Base-by-base conservation (phyloP, 495 filamentous ascomycete species). In the Podospora conica region DNA sequence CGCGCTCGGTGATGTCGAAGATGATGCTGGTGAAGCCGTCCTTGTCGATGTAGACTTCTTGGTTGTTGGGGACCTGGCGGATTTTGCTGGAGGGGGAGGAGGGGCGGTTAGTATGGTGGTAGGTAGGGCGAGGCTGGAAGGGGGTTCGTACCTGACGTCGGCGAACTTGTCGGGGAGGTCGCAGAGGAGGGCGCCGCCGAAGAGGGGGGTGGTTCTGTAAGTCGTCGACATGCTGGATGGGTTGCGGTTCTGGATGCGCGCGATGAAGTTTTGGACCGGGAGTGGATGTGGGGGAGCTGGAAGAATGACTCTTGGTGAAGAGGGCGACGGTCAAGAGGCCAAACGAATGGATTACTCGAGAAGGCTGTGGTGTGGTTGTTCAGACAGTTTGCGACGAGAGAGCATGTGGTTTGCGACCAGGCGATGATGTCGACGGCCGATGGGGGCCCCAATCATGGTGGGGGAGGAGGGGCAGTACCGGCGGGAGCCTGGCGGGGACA, bases 21-120 rank as follows among this genome's bases (percentile, higher is more conserved):
- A 96, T 92, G 70, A 96, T 84, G 78, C 83, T 90, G 25, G 91
- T 89, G 73, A 85, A 82, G 66, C 82, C 83, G 59, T 93, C 92
- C 65, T 89, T 86, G 74, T 91, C 91, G 75, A 98, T 87, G 77
- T 87, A 96, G 70, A 97, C 88, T 82, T 98, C 95, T 79, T 98
- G 93, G 77, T 96, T 87, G 75, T 97, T 91, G 57, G 95, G 95
- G 53, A 98, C 87, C 81, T 94, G 87, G 74, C 95, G 92, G 75
- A 97, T 86, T 61, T 81, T 82, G 78, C 91, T 96, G 66, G 27
- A 27, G 2, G 55, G 55, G 20, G 10, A 2, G 55, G 59, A 10
- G n/a, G 31, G 48, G 67, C 22, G 63, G 10, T 60, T 22, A 64
- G 56, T 1, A 15, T 21, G 24, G 27, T 54, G 53, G 57, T 12